These are phyloP conservation scores for Mortierella sp. DNA, from an alignment of 371 early-diverging fungal species.

Conservation along the genomic window DNA sequence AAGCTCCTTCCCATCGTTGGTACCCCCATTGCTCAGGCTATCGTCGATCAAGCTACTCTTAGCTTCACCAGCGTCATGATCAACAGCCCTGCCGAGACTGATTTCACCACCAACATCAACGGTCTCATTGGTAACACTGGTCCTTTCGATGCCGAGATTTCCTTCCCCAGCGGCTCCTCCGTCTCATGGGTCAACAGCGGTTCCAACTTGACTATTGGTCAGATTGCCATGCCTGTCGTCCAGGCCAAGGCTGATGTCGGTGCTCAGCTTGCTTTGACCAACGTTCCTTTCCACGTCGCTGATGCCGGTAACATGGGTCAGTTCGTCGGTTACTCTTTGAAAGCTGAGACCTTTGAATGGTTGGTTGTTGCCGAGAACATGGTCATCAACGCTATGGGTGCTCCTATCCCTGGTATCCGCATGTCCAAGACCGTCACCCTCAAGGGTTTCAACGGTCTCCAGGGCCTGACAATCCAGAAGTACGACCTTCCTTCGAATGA, in stretches of 20 bases:
- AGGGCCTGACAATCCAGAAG: conserved; percentile 39
- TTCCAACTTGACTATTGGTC: conserved; percentile 54
- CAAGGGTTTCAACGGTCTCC: conserved; percentile 59
- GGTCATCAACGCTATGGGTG: conserved; percentile 65
- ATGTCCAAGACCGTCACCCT: conserved; percentile 67
- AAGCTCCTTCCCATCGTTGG: conserved; percentile 65
- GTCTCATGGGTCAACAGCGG: conserved; percentile 64
- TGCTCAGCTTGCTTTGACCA: conserved; percentile 61
- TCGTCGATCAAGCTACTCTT: conserved; percentile 62
- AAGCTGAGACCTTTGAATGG: conserved; percentile 66
- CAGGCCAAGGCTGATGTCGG: conserved; percentile 59
- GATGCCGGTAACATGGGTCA: conserved; percentile 60
- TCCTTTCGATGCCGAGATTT: conserved; percentile 65
- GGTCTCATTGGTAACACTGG: conserved; percentile 70
- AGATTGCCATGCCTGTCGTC: conserved; percentile 60
- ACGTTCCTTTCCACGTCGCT: conserved; percentile 61
- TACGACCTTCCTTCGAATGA: conserved; percentile 65
- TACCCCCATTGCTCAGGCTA: conserved; percentile 66
- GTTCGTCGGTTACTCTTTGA: conserved; percentile 66
- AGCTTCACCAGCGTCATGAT: conserved; percentile 60
- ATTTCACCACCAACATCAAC: conserved; percentile 62
- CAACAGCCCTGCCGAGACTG: conserved; percentile 58
- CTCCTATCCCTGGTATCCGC: conserved; percentile 62
- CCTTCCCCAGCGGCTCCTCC: conserved; percentile 61
- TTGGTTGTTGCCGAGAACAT: conserved; percentile 58